phyloP scores from a whole-genome alignment of 1,284 basidiomycete species.

The Lignosus rhinocerotis region DNA sequence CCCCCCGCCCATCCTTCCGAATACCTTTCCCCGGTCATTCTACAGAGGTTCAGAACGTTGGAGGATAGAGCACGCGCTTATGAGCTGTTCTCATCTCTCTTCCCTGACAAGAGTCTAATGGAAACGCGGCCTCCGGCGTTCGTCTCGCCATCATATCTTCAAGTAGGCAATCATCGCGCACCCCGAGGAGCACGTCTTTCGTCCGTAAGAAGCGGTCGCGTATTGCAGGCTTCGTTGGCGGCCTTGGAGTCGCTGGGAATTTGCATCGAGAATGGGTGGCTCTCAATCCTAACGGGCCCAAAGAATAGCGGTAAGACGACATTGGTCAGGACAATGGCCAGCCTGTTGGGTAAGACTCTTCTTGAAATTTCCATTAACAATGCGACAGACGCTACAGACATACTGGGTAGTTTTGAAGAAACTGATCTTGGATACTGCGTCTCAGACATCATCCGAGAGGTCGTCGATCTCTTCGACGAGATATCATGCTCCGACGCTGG shows the following conservation, averaged over 20 bases:
- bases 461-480: slow-evolving; percentile 42
- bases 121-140: slow-evolving; percentile 42
- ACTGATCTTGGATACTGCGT: slow-evolving; percentile 53
- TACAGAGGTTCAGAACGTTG: slow-evolving; percentile 82
- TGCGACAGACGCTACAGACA: slow-evolving; percentile 92
- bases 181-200: slow-evolving; percentile 47
- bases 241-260: slow-evolving; percentile 78
- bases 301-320: slow-evolving; percentile 81
- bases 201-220: slow-evolving; percentile 41
- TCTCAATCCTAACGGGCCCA: slow-evolving; percentile 85
- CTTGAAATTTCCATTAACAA: slow-evolving; percentile 82
- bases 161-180: slow-evolving; percentile 71
- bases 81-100: slow-evolving; percentile 63
- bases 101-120: slow-evolving; percentile 41
- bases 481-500: slow-evolving; percentile 41
- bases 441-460: slow-evolving; percentile 40
- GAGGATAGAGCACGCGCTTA: slow-evolving; percentile 67
- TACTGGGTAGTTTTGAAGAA: slow-evolving; percentile 96
- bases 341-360: slow-evolving; percentile 68
- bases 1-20: slow-evolving; percentile 57
- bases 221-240: slow-evolving; percentile 68
- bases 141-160: slow-evolving; percentile 54
- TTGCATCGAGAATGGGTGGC: slow-evolving; percentile 81
- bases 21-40: slow-evolving; percentile 74
- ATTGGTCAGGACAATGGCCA: slow-evolving; percentile 73